Percentiles rank a stretch among this genome's conserved stretches.
These are phyloP conservation scores for Lenzites betulinus DNA, from an alignment of 768 basidiomycete genomes.

Conservation along the genomic window DNA sequence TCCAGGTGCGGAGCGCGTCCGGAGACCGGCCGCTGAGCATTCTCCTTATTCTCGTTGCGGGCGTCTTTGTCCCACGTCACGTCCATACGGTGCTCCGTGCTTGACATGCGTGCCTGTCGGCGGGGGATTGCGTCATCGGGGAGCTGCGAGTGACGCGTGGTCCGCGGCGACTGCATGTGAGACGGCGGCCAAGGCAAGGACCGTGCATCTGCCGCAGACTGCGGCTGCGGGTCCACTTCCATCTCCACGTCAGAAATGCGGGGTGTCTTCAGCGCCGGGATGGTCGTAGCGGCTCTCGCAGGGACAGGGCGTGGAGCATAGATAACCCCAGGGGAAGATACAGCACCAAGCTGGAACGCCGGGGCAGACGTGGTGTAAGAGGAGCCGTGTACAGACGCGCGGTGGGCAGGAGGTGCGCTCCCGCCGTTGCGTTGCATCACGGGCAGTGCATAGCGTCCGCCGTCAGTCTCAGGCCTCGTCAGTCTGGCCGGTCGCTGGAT, in stretches of 20 bases:
- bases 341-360: slow-evolving; percentile 7
- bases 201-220: slow-evolving; percentile 48
- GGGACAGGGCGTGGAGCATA: slow-evolving; percentile 28
- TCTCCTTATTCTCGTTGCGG: slow-evolving; percentile 42
- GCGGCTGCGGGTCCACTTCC: slow-evolving; percentile 48
- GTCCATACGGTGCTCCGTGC: slow-evolving; percentile 13
- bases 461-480: background rate
- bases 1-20: slow-evolving; percentile 19
- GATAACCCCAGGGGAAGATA: slow-evolving; percentile 20
- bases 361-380: slow-evolving; percentile 3
- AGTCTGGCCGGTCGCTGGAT: background rate
- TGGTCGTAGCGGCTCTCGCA: slow-evolving; percentile 19
- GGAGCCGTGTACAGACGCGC: background rate
- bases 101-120: slow-evolving; percentile 4
- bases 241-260: slow-evolving; percentile 41
- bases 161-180: slow-evolving; percentile 2
- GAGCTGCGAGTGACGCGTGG: background rate
- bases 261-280: slow-evolving; percentile 47
- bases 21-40: slow-evolving; percentile 32
- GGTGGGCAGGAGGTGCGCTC: slow-evolving; percentile 15
- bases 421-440: slow-evolving; percentile 9
- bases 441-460: background rate
- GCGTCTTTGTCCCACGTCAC: slow-evolving; percentile 9
- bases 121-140: background rate
- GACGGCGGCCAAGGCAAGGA: slow-evolving; percentile 29